Percentiles rank a stretch among this genome's conserved stretches.
phyloP scores from a whole-genome alignment of 2,329 filamentous ascomycete genomes.

The Lasiodiplodia hormozganensis region DNA sequence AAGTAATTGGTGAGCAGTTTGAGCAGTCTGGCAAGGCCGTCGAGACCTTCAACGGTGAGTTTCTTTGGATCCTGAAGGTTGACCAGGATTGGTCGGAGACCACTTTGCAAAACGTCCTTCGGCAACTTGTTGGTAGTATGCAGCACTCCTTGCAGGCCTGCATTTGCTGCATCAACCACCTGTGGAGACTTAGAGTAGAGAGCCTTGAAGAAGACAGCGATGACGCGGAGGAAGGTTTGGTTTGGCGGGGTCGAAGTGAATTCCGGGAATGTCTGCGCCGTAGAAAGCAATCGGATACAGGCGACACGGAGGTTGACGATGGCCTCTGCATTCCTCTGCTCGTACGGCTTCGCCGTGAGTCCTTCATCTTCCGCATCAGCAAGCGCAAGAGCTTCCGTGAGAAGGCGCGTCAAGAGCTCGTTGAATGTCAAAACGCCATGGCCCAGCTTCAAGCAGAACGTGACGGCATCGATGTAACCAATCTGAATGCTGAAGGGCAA shows the following conservation, averaged over 20 bases:
- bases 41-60: slow-evolving; percentile 84
- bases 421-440: slow-evolving; percentile 90
- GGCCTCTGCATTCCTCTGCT: slow-evolving; percentile 93
- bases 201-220: slow-evolving; percentile 97
- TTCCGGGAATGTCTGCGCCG: slow-evolving; percentile 90
- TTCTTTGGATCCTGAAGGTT: slow-evolving; percentile 94
- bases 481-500: slow-evolving; percentile 95
- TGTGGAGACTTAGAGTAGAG: slow-evolving; percentile 91
- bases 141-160: slow-evolving; percentile 85
- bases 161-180: slow-evolving; percentile 92
- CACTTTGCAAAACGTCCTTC: slow-evolving; percentile 93
- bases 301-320: slow-evolving; percentile 92
- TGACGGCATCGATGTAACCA: slow-evolving; percentile 97
- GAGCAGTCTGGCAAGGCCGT: slow-evolving; percentile 87
- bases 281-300: slow-evolving; percentile 90
- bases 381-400: slow-evolving; percentile 92
- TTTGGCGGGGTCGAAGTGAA: slow-evolving; percentile 80
- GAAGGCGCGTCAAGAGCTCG: slow-evolving; percentile 84
- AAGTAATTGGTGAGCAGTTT: slow-evolving; percentile 97
- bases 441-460: slow-evolving; percentile 89
- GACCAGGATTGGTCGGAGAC: slow-evolving; percentile 91
- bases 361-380: slow-evolving; percentile 95
- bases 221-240: slow-evolving; percentile 69
- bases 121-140: slow-evolving; percentile 89
- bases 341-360: slow-evolving; percentile 83